Evolutionary conservation across 2,329 filamentous ascomycete genomes (phyloP).

Genomic region (Talaromyces sp.): DNA sequence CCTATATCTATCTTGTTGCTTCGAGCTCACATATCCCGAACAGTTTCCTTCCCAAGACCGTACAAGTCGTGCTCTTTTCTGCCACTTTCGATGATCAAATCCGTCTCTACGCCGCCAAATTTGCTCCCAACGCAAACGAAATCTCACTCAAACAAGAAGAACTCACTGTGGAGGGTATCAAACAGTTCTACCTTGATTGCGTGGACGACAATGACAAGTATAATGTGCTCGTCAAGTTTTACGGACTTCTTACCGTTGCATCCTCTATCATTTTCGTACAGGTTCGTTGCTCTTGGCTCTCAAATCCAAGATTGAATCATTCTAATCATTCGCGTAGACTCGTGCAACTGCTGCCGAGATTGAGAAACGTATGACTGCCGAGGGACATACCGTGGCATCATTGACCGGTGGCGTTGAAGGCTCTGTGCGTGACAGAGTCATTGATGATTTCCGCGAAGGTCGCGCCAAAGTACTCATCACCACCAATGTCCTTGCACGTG

Average conservation of each 20-base stretch:
- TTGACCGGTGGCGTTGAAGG: conserved; percentile 87
- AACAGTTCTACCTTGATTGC: conserved; percentile 96
- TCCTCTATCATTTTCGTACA: conserved; percentile 98
- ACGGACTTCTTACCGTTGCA: conserved; percentile 92
- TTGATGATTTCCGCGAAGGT: conserved; percentile 81
- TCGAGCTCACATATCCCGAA: conserved; percentile 32
- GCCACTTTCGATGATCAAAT: conserved; percentile 89
- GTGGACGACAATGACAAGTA: conserved; percentile 79
- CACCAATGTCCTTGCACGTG: conserved; percentile 92
- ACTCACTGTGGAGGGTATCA: conserved; percentile 93
- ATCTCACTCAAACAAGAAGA: conserved; percentile 87
- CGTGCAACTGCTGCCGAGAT: conserved; percentile 82
- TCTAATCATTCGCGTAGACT: conserved; percentile 53
- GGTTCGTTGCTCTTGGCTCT: conserved; percentile 48
- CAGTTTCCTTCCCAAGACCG: conserved; percentile 66
- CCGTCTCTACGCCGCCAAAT: conserved; percentile 74
- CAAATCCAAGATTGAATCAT: neutral
- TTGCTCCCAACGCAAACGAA: conserved; percentile 79
- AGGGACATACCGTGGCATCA: conserved; percentile 88
- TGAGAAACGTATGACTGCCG: conserved; percentile 75
- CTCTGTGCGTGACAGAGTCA: conserved; percentile 72
- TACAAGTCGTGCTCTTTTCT: conserved; percentile 94
- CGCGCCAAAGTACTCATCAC: conserved; percentile 94
- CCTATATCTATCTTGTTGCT: neutral
- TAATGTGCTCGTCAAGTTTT: conserved; percentile 81